A percentile compares a stretch with the other conserved stretches of the same genome.
Conservation (phyloP, 2,329 filamentous ascomycete genomes). For the Remersonia thermophila region DNA sequence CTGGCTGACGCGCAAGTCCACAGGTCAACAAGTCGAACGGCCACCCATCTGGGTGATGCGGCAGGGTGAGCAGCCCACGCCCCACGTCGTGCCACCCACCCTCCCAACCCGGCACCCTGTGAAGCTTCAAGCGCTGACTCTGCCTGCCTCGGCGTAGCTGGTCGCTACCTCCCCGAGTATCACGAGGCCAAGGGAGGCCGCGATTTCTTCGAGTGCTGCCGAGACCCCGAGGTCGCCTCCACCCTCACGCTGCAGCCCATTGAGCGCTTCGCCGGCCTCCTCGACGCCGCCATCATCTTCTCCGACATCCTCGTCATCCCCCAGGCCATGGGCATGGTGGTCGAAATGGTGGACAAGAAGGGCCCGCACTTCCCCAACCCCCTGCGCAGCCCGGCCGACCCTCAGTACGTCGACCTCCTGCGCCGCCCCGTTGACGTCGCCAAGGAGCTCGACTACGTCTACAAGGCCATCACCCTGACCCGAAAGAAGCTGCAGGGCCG, state of each 20-base stretch:
- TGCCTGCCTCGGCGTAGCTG: slow-evolving; percentile 50
- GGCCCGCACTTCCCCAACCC: slow-evolving; percentile 89
- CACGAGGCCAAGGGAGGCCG: slow-evolving; percentile 81
- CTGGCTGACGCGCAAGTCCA: too few relatives aligned
- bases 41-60: slow-evolving; percentile 99
- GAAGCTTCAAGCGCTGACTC: slow-evolving; percentile 10
- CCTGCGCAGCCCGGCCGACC: slow-evolving; percentile 64
- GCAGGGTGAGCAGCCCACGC: slow-evolving; percentile 51
- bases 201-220: slow-evolving; percentile 98
- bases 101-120: neutral
- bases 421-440: slow-evolving; percentile 70
- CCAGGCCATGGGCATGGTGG: slow-evolving; percentile 96
- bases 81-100: neutral
- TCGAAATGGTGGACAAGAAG: slow-evolving; percentile 96
- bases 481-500: slow-evolving; percentile 75
- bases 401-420: slow-evolving; percentile 70
- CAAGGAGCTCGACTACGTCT: slow-evolving; percentile 82
- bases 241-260: slow-evolving; percentile 90
- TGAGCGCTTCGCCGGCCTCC: slow-evolving; percentile 76
- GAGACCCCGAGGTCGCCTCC: slow-evolving; percentile 81
- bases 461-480: slow-evolving; percentile 86
- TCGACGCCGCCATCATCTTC: slow-evolving; percentile 98
- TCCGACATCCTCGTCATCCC: slow-evolving; percentile 96
- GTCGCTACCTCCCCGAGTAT: slow-evolving; percentile 94
- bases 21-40: slow-evolving; percentile 81